phyloP scores from a whole-genome alignment of 2,329 filamentous ascomycete genomes.

The Aureobasidium subglaciale region DNA sequence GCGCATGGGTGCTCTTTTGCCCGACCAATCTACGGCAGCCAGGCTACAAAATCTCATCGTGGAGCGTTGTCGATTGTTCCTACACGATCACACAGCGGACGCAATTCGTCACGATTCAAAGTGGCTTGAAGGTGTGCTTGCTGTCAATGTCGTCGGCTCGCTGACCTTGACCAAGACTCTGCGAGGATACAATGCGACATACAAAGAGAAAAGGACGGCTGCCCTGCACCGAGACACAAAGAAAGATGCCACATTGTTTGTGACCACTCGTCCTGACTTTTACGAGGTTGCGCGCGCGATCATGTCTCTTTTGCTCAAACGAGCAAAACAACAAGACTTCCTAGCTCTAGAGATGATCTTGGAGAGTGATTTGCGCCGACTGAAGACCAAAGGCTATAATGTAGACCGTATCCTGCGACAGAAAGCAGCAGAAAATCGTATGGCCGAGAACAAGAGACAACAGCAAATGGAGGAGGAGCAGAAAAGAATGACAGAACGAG shows the following conservation, averaged over 20 bases:
- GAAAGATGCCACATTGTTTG: slow-evolving; percentile 61
- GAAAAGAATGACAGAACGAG: slow-evolving; percentile 37
- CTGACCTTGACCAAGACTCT: slow-evolving; percentile 74
- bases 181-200: slow-evolving; percentile 59
- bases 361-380: slow-evolving; percentile 71
- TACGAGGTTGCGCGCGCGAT: slow-evolving; percentile 90
- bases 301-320: slow-evolving; percentile 69
- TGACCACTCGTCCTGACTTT: slow-evolving; percentile 70
- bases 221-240: slow-evolving; percentile 52
- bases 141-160: slow-evolving; percentile 68
- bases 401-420: slow-evolving; percentile 87
- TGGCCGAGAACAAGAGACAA: slow-evolving; percentile 75
- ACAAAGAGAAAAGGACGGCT: slow-evolving; percentile 68
- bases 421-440: slow-evolving; percentile 78
- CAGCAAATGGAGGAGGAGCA: slow-evolving; percentile 57
- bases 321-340: slow-evolving; percentile 81
- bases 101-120: slow-evolving; percentile 78
- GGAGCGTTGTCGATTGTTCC: slow-evolving; percentile 81
- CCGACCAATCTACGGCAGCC: slow-evolving; percentile 61
- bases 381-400: slow-evolving; percentile 88
- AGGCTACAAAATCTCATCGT: slow-evolving; percentile 73
- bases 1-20: slow-evolving; percentile 58
- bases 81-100: slow-evolving; percentile 74
- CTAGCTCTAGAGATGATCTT: slow-evolving; percentile 88
- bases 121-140: slow-evolving; percentile 83